phyloP scores from a whole-genome alignment of 192 early-diverging fungal species.

The Irineochytrium annulatum region DNA sequence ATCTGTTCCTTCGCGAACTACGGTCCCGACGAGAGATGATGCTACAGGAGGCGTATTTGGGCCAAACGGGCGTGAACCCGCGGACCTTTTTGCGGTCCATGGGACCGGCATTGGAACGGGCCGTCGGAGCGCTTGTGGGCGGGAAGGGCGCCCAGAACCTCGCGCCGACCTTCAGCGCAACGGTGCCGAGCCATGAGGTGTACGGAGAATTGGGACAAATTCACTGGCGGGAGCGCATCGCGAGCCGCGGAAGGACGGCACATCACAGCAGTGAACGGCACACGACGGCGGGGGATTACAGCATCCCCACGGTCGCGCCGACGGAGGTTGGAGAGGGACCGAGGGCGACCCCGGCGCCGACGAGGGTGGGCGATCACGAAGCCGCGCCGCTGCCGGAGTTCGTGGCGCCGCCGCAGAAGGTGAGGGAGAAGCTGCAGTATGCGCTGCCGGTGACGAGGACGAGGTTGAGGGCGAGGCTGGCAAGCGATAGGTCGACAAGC shows the following conservation, averaged over 20 bases:
- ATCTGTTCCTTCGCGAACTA: conserved; percentile 1
- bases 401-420: no score
- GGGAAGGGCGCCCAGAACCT: neutral
- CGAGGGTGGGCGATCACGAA: no score
- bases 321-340: no score
- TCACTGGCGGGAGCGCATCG: neutral
- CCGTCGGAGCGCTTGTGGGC: neutral
- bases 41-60: neutral
- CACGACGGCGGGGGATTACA: no score
- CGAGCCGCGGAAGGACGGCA: neutral
- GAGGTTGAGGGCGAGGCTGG: no score
- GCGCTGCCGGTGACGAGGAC: no score
- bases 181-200: neutral
- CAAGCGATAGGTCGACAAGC: no score
- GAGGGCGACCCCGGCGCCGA: no score
- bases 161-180: neutral
- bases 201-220: neutral
- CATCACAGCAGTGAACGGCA: no score
- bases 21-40: neutral
- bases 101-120: neutral
- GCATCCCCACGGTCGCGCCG: no score
- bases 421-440: no score
- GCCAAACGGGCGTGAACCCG: neutral
- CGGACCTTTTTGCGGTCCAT: neutral
- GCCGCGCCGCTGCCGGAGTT: no score